A percentile compares a stretch with the other conserved stretches of the same genome.
phyloP scores from a whole-genome alignment of 2,329 filamentous ascomycete genomes.

The Scopulariopsis brevicaulis region DNA sequence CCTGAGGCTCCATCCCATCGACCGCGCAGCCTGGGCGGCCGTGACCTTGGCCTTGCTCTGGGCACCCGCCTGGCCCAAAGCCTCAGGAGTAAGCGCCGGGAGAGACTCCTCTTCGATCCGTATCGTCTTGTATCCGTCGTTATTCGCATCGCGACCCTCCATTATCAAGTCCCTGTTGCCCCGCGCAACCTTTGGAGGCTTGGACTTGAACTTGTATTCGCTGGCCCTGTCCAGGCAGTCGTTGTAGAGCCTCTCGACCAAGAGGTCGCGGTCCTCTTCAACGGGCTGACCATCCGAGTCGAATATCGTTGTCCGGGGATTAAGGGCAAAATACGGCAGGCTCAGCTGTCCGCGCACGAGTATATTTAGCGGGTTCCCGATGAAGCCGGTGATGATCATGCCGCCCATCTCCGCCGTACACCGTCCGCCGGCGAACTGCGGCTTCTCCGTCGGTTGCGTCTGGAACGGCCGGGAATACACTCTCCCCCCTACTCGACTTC shows the following conservation, averaged over 20 bases:
- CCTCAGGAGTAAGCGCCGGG: conserved; percentile 40
- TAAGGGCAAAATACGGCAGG: conserved; percentile 73
- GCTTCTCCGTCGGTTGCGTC: conserved; percentile 38
- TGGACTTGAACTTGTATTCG: conserved; percentile 72
- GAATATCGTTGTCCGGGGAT: conserved; percentile 76
- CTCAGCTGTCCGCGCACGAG: conserved; percentile 85
- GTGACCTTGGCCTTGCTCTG: not conserved
- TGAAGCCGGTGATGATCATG: conserved; percentile 96
- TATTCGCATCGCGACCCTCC: conserved; percentile 65
- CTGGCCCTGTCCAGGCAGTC: conserved; percentile 88
- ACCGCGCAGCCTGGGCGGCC: conserved; percentile 64
- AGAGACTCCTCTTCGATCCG: conserved; percentile 57
- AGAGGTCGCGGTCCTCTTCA: conserved; percentile 63
- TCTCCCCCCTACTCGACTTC: conserved; percentile 77
- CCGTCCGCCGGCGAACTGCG: conserved; percentile 32
- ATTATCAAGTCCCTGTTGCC: conserved; percentile 76
- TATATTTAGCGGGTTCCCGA: conserved; percentile 88
- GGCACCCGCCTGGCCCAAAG: conserved; percentile 12
- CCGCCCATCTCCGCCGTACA: conserved; percentile 94
- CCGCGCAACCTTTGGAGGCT: conserved; percentile 59
- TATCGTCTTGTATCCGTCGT: conserved; percentile 61
- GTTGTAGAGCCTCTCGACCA: conserved; percentile 88
- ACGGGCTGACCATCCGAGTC: conserved; percentile 72
- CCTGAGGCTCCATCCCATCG: conserved; percentile 74
- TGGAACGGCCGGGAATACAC: conserved; percentile 72